Conservation (phyloP, 2,329 filamentous ascomycete species). For the Sclerotinia subarctica region DNA sequence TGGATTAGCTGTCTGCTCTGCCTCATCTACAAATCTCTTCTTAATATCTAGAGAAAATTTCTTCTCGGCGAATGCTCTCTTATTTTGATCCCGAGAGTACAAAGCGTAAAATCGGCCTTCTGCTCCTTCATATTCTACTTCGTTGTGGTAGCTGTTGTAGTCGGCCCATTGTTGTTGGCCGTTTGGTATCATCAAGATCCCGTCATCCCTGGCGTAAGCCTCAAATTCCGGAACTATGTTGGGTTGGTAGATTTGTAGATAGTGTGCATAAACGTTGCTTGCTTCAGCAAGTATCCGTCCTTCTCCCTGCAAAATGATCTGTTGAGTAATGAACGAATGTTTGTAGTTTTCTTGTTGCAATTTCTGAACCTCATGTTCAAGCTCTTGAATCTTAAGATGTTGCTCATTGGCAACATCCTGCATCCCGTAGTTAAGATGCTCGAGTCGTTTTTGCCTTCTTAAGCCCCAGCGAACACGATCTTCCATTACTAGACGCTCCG, state of each 20-base stretch:
- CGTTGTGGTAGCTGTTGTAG: not conserved
- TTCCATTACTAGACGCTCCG: not conserved
- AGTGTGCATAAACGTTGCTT: not conserved
- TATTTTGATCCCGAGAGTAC: not conserved
- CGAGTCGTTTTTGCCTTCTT: not conserved
- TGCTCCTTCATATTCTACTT: not conserved
- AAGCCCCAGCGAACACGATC: not conserved
- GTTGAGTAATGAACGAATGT: not conserved
- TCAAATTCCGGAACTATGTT: fast-evolving
- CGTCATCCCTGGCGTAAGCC: too few species aligned
- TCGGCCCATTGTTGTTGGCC: too few species aligned
- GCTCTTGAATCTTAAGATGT: not conserved
- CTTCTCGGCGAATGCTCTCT: not conserved
- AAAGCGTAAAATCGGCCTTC: not conserved
- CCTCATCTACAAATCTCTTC: not conserved
- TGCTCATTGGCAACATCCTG: not conserved
- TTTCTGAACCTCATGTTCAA: not conserved
- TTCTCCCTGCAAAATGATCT: not conserved
- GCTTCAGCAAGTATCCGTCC: not conserved
- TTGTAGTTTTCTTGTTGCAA: fast-evolving
- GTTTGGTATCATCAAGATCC: too few species aligned
- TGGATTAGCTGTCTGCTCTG: not conserved
- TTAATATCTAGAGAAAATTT: not conserved
- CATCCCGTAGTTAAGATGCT: not conserved
- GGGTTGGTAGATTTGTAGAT: too few species aligned